Evolutionary conservation across 2,329 filamentous ascomycete species (phyloP).

Genomic region (Fusarium aywerte): DNA sequence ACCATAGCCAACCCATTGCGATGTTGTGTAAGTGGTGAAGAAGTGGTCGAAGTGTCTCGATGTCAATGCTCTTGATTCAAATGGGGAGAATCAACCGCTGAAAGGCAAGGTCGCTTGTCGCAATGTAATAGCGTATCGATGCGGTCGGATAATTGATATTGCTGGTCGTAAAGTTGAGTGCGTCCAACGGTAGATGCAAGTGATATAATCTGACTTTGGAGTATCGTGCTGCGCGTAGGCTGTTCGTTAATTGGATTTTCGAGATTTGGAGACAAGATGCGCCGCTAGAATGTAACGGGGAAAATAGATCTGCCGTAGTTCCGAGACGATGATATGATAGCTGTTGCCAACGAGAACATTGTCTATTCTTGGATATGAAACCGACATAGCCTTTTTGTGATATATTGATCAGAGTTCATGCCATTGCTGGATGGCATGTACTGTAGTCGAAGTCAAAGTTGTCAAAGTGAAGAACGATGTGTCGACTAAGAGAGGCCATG

Average conservation of each 20-base stretch:
- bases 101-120: background rate
- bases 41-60: background rate
- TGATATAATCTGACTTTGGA: background rate
- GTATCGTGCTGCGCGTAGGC: background rate
- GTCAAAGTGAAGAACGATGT: no score
- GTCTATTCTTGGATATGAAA: background rate
- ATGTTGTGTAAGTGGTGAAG: slow-evolving; percentile 1
- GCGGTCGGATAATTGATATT: background rate
- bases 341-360: background rate
- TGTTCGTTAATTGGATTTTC: slow-evolving; percentile 19
- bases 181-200: slow-evolving; percentile 1
- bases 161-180: background rate
- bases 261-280: slow-evolving; percentile 19
- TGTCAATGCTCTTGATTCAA: background rate
- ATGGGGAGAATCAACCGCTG: background rate
- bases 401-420: background rate
- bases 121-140: background rate
- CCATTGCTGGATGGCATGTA: background rate
- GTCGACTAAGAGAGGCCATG: no score
- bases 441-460: background rate
- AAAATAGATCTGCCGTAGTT: slow-evolving; percentile 45
- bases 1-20: slow-evolving; percentile 73
- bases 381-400: no score
- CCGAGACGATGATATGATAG: slow-evolving; percentile 20
- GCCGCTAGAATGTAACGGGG: slow-evolving; percentile 24